phyloP scores from a whole-genome alignment of 2,329 filamentous ascomycete species.

The Ophiostoma tasmaniense region DNA sequence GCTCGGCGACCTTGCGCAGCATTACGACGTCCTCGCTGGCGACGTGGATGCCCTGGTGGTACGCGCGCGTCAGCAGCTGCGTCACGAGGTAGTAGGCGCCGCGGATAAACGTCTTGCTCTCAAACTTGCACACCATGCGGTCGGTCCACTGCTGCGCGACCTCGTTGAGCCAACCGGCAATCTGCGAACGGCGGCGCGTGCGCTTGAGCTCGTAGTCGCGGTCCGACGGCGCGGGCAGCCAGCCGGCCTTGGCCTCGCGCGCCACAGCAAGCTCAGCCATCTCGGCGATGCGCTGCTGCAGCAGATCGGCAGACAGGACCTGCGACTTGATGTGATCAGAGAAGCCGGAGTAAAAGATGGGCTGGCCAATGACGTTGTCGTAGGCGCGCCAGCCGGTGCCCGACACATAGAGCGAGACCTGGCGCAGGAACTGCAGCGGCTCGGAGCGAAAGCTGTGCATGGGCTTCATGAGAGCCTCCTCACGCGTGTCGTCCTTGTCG shows the following conservation, averaged over 20 bases:
- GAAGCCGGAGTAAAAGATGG: conserved; percentile 88
- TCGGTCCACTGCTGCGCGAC: conserved; percentile 82
- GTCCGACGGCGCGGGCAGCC: conserved; percentile 41
- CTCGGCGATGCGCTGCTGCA: conserved; percentile 66
- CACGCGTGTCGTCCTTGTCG: conserved; percentile 45
- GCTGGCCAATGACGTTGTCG: conserved; percentile 80
- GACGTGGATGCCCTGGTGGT: conserved; percentile 95
- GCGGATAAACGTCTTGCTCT: conserved; percentile 85
- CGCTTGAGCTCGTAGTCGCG: conserved; percentile 39
- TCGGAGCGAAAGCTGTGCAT: conserved; percentile 78
- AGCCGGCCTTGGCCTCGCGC: conserved; percentile 68
- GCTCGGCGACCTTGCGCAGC: conserved; percentile 69
- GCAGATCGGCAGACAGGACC: conserved; percentile 66
- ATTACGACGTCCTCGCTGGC: conserved; percentile 87
- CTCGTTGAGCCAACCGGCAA: conserved; percentile 66
- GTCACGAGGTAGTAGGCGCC: conserved; percentile 84
- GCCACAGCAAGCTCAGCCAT: conserved; percentile 66
- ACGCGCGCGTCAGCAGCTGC: conserved; percentile 82
- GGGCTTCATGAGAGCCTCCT: conserved; percentile 66
- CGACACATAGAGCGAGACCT: conserved; percentile 86
- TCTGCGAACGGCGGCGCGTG: conserved; percentile 48
- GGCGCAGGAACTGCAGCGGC: conserved; percentile 72
- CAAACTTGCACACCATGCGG: conserved; percentile 98
- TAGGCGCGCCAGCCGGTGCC: conserved; percentile 94
- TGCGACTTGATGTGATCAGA: conserved; percentile 77